Base-by-base conservation (phyloP, 139 green algal genomes). In the Ettlia oleoabundans region DNA sequence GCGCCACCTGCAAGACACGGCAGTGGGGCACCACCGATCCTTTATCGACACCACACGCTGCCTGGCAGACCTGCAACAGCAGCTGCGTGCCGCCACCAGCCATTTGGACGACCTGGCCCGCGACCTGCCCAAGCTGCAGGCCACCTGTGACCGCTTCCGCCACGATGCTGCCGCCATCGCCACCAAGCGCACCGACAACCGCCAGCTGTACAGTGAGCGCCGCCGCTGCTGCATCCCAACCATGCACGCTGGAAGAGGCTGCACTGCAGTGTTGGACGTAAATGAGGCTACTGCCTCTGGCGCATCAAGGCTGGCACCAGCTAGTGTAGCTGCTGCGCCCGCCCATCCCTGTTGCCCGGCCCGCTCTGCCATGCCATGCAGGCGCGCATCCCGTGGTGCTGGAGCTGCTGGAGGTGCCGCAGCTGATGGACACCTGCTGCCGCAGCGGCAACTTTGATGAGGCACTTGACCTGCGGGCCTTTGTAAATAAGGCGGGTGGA, bases 341-440 rank as follows among this genome's bases (percentile, higher is more conserved):
- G n/a, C n/a, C n/a, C n/a, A n/a, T n/a, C n/a, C n/a, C n/a, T n/a
- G n/a, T n/a, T n/a, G n/a, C n/a, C n/a, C n/a, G n/a, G n/a, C n/a
- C n/a, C n/a, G n/a, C n/a, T n/a, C n/a, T n/a, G n/a, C n/a, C n/a
- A n/a, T 24, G 67, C 41, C 24, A 9, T 69, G 72, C 90, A 94
- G 92, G 69, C 76, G 78, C 90, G 28, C 95, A 98, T 42, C 71
- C 88, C 0, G 78, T 86, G 1, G 80, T 99, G 51, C 75, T 98
- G 69, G 97, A 99, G 83, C 75, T 99, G 13, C 89, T 99, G 55
- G 97, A 99, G 85, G 90, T 98, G 52, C 95, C 97, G 21, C 89
- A 96, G 88, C 91, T 99, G 65, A 98, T 98, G 93, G 95, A 98
- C 84, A 96, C 94, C 28, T 99, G 97, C 82, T 92, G 98, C 47